Evolutionary conservation across 345 rosid species (phyloP).

Genomic region (Cochlearia excelsa): DNA sequence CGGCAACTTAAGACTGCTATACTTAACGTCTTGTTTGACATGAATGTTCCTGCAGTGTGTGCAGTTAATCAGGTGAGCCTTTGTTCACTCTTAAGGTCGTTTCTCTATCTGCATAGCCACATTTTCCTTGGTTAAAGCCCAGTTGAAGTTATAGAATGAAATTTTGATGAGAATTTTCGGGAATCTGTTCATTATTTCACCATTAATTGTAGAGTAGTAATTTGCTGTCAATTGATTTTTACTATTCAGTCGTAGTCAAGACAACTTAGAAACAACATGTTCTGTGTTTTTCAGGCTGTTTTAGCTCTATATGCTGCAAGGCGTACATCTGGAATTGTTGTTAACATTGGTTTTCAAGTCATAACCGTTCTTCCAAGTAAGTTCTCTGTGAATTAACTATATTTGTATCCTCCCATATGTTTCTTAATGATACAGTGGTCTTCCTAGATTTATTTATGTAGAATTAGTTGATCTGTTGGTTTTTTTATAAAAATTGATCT

Average conservation of each 20-base stretch:
- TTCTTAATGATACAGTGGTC: background rate
- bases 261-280: background rate
- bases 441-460: background rate
- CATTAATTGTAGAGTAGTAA: background rate
- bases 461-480: slow-evolving; percentile 10
- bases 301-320: slow-evolving; percentile 75
- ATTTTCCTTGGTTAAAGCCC: background rate
- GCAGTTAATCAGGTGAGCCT: slow-evolving; percentile 72
- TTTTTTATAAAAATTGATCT: too few species aligned
- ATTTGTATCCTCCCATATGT: slow-evolving; percentile 1
- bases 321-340: slow-evolving; percentile 77
- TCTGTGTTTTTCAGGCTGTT: slow-evolving; percentile 56
- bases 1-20: slow-evolving; percentile 82
- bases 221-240: slow-evolving; percentile 1
- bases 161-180: background rate
- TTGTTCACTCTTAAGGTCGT: slow-evolving; percentile 18
- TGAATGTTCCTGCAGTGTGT: slow-evolving; percentile 92
- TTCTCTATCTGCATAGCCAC: background rate
- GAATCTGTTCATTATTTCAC: slow-evolving; percentile 9
- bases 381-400: slow-evolving; percentile 15
- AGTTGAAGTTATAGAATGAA: background rate
- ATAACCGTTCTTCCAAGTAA: slow-evolving; percentile 88
- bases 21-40: slow-evolving; percentile 65
- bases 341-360: slow-evolving; percentile 89
- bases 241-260: background rate